These are phyloP conservation scores for Dicorynia guianensis DNA, from an alignment of 306 rosid genomes.

Conservation along the genomic window DNA sequence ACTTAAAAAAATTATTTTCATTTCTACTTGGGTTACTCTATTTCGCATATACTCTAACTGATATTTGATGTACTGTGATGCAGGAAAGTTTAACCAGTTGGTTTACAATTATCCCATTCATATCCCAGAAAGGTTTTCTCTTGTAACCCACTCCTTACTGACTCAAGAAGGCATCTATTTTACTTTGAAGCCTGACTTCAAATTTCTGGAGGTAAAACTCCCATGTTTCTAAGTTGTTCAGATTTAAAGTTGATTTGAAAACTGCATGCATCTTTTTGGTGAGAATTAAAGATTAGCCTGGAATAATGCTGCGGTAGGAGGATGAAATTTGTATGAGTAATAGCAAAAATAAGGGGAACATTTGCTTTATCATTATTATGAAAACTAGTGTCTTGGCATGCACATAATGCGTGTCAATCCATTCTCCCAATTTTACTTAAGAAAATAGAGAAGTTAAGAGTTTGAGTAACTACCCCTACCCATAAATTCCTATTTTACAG, in stretches of 20 bases:
- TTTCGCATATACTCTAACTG: slow-evolving; percentile 26
- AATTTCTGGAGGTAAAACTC: slow-evolving; percentile 91
- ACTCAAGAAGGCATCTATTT: slow-evolving; percentile 99
- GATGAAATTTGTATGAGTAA: slow-evolving; percentile 9
- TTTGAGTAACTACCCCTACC: no score
- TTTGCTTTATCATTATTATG: not conserved
- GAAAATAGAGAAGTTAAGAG: no score
- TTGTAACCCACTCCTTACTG: slow-evolving; percentile 91
- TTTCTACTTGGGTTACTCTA: slow-evolving; percentile 17
- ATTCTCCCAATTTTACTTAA: no score
- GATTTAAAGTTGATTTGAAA: slow-evolving; percentile 34
- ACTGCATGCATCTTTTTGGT: slow-evolving; percentile 26
- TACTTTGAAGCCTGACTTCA: slow-evolving; percentile 87
- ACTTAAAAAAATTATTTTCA: not conserved
- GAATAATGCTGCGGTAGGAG: slow-evolving; percentile 18
- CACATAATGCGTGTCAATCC: no score
- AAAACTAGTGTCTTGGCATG: no score
- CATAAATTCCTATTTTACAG: no score
- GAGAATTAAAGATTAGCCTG: not conserved
- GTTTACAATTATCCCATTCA: slow-evolving; percentile 99
- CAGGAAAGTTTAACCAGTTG: slow-evolving; percentile 96
- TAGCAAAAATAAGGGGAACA: not conserved
- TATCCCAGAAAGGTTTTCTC: slow-evolving; percentile 97
- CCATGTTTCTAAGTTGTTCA: slow-evolving; percentile 33
- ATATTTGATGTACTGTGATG: slow-evolving; percentile 39